Conservation (phyloP, 768 basidiomycete genomes). For the Lentinus brumalis region DNA sequence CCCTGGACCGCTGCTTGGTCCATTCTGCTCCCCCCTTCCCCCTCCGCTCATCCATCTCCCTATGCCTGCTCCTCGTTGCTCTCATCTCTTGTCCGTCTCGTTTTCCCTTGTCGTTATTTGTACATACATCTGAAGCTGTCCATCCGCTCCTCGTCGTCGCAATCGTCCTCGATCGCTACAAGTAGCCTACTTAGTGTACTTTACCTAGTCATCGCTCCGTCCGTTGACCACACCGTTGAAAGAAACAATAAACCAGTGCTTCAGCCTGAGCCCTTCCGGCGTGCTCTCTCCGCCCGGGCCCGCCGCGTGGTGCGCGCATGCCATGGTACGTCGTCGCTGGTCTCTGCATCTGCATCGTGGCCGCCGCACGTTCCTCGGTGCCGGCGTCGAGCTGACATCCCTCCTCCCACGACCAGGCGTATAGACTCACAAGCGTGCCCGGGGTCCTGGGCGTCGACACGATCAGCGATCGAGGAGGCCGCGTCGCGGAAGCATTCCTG, state of each 20-base stretch:
- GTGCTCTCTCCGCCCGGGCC: not conserved
- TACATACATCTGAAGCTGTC: not conserved
- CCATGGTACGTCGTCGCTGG: not conserved
- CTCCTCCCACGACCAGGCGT: not conserved
- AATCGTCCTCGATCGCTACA: not conserved
- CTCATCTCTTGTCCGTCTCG: not conserved
- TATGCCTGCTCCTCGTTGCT: not conserved
- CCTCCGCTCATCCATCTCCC: not conserved
- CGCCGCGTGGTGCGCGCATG: not conserved
- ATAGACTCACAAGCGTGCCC: not conserved
- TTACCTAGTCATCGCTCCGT: not conserved
- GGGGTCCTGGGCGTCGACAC: conserved; percentile 9
- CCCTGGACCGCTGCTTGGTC: conserved; percentile 1
- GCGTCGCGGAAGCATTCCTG: conserved; percentile 11
- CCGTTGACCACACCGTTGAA: not conserved
- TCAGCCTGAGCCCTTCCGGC: not conserved
- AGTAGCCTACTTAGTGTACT: not conserved
- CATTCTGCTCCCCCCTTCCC: not conserved
- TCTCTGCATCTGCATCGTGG: not conserved
- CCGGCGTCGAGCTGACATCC: not conserved
- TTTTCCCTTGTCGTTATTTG: not conserved
- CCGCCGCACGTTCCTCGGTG: not conserved
- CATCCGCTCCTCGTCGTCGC: not conserved
- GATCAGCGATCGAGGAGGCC: not conserved
- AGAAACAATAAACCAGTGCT: not conserved